Evolutionary conservation across 177 flowering plant genomes (phyloP).

Genomic region (Vitis hybrid): DNA sequence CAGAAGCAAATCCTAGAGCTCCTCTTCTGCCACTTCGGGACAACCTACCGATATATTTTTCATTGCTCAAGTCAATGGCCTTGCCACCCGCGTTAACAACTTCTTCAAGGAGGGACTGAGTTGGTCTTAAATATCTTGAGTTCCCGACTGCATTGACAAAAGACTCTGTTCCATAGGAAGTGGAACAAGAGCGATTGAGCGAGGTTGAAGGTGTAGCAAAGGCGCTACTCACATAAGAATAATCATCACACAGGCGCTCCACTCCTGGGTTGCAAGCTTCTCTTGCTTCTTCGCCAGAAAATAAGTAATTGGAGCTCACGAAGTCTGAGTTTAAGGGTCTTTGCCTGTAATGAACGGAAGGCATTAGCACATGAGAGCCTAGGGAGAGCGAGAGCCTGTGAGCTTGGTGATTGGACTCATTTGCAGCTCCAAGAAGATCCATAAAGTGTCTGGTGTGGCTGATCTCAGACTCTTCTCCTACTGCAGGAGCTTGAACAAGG

Average conservation of each 20-base stretch:
- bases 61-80: slow-evolving; percentile 38
- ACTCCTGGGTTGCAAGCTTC: slow-evolving; percentile 24
- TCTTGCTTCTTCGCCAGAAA: slow-evolving; percentile 30
- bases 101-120: slow-evolving; percentile 69
- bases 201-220: slow-evolving; percentile 34
- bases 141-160: slow-evolving; percentile 26
- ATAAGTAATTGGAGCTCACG: slow-evolving; percentile 27
- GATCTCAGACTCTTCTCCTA: slow-evolving; percentile 35
- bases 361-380: slow-evolving; percentile 44
- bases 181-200: slow-evolving; percentile 25
- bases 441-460: slow-evolving; percentile 51
- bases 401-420: slow-evolving; percentile 39
- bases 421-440: slow-evolving; percentile 61
- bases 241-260: slow-evolving; percentile 22
- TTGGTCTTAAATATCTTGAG: slow-evolving; percentile 65
- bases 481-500: slow-evolving; percentile 33
- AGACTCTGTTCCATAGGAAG: slow-evolving; percentile 33
- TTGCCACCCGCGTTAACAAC: slow-evolving; percentile 46
- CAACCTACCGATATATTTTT: slow-evolving; percentile 31
- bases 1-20: slow-evolving; percentile 32
- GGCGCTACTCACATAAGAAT: slow-evolving; percentile 17
- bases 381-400: slow-evolving; percentile 71
- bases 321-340: slow-evolving; percentile 31
- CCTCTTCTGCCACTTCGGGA: slow-evolving; percentile 32
- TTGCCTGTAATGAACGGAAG: slow-evolving; percentile 33